Evolutionary conservation across 2,329 filamentous ascomycete genomes (phyloP), one percentile per base, ranked within the genome.

Genomic region (Geosmithia putterillii): DNA sequence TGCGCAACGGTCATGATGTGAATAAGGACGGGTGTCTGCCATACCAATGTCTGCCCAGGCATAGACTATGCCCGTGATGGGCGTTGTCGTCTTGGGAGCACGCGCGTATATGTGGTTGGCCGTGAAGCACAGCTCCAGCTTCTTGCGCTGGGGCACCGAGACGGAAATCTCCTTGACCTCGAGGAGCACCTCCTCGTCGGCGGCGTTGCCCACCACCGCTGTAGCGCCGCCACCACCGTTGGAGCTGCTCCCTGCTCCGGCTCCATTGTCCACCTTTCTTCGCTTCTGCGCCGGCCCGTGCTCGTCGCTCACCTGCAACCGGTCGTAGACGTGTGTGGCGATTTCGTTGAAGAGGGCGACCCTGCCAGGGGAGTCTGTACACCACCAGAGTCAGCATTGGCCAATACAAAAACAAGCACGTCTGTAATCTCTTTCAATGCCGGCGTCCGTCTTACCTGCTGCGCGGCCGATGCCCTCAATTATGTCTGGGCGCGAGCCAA

Each of bases 141-240:
- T 84, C 61, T 83, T 84, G 48, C 80, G 68, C 60, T 79, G 76
- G 0, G 80, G 80, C 4, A 81, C 68, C 1, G 76, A 74, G n/a
- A 83, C 67, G 0, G 78, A 83, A 18, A 83, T 77, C 38, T 82
- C 79, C 57, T 78, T 79, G 46, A 83, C 66, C 48, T 74, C 73
- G 17, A 82, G 63, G 21, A 81, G 58, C 0, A 81, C 60, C 7
- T 65, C 52, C 50, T 81, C 76, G 6, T 64, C 60, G 2, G 64
- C 62, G 1, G 71, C 65, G 38, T 51, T 53, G 15, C 44, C 41
- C 32, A 42, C 49, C 43, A 45, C 48, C 46, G 42, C 51, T 52
- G 18, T 45, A 42, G 42, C 21, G 42, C 14, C 49, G 21, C 53
- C 28, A 32, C 10, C 28, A 32, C 10, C 28, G n/a, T n/a, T n/a